These are phyloP conservation scores for Starmerella stigmatis DNA, from an alignment of 805 yeast species.

Conservation along the genomic window DNA sequence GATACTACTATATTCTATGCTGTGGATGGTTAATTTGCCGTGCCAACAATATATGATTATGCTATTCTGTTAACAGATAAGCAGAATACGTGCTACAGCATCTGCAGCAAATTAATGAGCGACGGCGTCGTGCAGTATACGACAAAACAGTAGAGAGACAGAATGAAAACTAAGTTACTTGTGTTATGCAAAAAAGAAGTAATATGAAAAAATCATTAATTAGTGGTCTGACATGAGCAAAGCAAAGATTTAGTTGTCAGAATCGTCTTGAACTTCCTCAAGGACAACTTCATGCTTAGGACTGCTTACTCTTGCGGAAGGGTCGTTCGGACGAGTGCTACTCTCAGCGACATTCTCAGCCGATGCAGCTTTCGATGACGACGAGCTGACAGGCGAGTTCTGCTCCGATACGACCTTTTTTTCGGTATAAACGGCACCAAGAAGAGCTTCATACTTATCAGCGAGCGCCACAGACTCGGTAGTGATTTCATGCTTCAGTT, in stretches of 20 bases:
- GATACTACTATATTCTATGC: too few species aligned
- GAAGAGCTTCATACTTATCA: constrained; percentile 16
- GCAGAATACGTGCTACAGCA: too few species aligned
- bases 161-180: background rate
- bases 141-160: too few species aligned
- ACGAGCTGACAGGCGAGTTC: background rate
- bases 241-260: background rate
- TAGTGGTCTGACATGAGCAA: too few species aligned
- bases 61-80: too few species aligned
- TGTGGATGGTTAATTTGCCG: too few species aligned
- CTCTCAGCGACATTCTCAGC: too few species aligned
- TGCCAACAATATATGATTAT: too few species aligned
- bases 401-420: background rate
- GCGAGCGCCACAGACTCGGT: constrained; percentile 19
- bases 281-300: constrained; percentile 2
- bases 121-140: too few species aligned
- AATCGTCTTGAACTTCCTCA: constrained; percentile 3
- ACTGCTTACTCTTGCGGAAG: background rate
- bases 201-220: too few species aligned
- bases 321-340: too few species aligned
- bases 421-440: constrained; percentile 1
- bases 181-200: background rate
- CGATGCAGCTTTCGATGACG: background rate
- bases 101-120: too few species aligned
- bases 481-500: constrained; percentile 18